Evolutionary conservation across 176 grass and related monocot genomes (phyloP).

Genomic region (Carex scoparia): DNA sequence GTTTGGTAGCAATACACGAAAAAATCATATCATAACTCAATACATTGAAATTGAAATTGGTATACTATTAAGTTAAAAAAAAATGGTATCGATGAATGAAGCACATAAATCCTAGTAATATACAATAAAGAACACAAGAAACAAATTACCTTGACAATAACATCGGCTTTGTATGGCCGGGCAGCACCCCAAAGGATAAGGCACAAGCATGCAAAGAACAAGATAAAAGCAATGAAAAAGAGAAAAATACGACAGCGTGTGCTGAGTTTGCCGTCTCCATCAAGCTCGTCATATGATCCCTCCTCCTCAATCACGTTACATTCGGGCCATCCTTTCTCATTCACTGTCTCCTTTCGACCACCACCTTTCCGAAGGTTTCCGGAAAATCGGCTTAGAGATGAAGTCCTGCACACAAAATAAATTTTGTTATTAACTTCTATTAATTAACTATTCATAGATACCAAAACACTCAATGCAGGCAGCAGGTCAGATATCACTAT

Average conservation of each 20-base stretch:
- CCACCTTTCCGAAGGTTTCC: conserved; percentile 47
- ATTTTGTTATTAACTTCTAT: not conserved
- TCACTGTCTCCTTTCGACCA: conserved; percentile 35
- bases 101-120: not conserved
- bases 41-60: not conserved
- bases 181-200: conserved; percentile 94
- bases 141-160: conserved; percentile 69
- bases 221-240: conserved; percentile 49
- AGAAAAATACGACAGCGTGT: conserved; percentile 61
- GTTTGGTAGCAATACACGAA: not conserved
- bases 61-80: too few relatives aligned
- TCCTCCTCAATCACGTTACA: conserved; percentile 96
- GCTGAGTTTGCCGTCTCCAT: conserved; percentile 52
- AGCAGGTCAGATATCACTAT: not conserved
- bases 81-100: not conserved
- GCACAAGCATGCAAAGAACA: conserved; percentile 73
- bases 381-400: conserved; percentile 92
- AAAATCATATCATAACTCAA: not conserved
- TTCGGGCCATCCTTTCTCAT: conserved; percentile 93
- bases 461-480: not conserved
- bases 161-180: conserved; percentile 59
- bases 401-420: conserved; percentile 25
- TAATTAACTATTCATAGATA: not conserved
- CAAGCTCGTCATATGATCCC: conserved; percentile 64
- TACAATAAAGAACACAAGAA: not conserved